Base-by-base conservation (phyloP, 1,284 basidiomycete species). In the Ganoderma boninense region DNA sequence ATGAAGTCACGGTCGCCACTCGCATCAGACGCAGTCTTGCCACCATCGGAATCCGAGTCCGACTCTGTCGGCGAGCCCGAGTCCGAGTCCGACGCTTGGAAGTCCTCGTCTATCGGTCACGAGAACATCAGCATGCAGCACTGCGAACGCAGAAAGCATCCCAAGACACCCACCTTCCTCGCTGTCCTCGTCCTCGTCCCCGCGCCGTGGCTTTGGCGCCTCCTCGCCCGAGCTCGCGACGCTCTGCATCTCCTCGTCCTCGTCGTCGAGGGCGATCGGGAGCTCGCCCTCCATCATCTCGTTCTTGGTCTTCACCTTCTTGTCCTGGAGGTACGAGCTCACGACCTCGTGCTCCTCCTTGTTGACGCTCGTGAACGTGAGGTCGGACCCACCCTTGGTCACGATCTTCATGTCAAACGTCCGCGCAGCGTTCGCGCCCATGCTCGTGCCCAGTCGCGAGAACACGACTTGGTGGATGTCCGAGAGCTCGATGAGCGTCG, bases 341-440 rank as follows among this genome's bases (percentile, higher is more conserved):
- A 96, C 93, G 8, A 90, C 87, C 71, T 95, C 94, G 75, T 97
- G 93, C 80, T 99, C 98, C 80, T 99, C 98, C 82, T 98, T 97
- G 83, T 94, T 95, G 82, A 99, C 92, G 13, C 95, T 94, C 5
- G 94, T 95, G 84, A 99, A 99, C 23, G 91, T 93, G 79, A 95
- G 90, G 76, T 97, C 96, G 1, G 92, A 89, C 0, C 92, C 91
- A 62, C 85, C 87, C 81, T 95, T 96, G 56, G 94, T 93, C 60
- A 95, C 91, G 74, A 99, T 93, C 76, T 94, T 92, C 79, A 99
- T 85, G 81, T 99, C 98, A 79, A 99, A 99, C 0, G 98, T 99
- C 66, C 96, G 93, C 1, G 95, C 94, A 1, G 95, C 95, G 14
- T 92, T 90, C 11, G 90, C 89, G 2, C 88, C 90, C 78, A 97